A percentile compares a stretch with the other conserved stretches of the same genome.
Evolutionary conservation across 495 filamentous ascomycete genomes (phyloP).

Genomic region (Aspergillus diversus): DNA sequence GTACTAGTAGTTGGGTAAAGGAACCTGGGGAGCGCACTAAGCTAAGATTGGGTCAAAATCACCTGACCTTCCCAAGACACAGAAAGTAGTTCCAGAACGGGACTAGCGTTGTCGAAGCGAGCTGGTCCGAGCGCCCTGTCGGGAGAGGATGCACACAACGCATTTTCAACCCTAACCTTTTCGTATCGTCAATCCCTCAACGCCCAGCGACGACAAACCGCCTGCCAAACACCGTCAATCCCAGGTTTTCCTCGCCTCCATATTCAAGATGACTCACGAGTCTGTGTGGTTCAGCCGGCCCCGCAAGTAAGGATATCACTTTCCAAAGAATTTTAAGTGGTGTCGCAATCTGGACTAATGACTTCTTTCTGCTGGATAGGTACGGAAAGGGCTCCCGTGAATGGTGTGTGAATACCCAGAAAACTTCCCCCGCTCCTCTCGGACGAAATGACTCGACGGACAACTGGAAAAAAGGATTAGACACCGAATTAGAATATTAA

Average conservation of each 20-base stretch:
- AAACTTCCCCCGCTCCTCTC: slow-evolving; percentile 19
- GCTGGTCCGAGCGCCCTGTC: slow-evolving; percentile 38
- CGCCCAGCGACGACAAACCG: slow-evolving; percentile 45
- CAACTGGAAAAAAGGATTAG: slow-evolving; percentile 12
- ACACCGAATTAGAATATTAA: slow-evolving; percentile 18
- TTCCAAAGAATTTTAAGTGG: not conserved
- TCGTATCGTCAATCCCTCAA: slow-evolving; percentile 34
- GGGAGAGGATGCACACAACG: slow-evolving; percentile 45
- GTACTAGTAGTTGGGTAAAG: not conserved
- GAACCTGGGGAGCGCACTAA: not conserved
- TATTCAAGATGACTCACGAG: slow-evolving; percentile 93
- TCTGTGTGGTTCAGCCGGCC: slow-evolving; percentile 99
- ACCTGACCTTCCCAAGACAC: slow-evolving; percentile 17
- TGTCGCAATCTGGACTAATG: slow-evolving; percentile 19
- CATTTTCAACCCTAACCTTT: slow-evolving; percentile 45
- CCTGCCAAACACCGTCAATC: slow-evolving; percentile 43
- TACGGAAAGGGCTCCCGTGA: slow-evolving; percentile 87
- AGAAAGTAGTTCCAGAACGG: slow-evolving; percentile 17
- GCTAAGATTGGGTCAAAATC: not conserved
- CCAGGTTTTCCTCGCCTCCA: slow-evolving; percentile 38
- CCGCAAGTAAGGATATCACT: slow-evolving; percentile 64
- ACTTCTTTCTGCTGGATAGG: slow-evolving; percentile 31
- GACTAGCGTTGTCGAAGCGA: slow-evolving; percentile 43
- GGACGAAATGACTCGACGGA: slow-evolving; percentile 21
- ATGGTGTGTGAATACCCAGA: slow-evolving; percentile 64